Conservation (phyloP, 305 asterid species). For the Fraxinus paxiana region DNA sequence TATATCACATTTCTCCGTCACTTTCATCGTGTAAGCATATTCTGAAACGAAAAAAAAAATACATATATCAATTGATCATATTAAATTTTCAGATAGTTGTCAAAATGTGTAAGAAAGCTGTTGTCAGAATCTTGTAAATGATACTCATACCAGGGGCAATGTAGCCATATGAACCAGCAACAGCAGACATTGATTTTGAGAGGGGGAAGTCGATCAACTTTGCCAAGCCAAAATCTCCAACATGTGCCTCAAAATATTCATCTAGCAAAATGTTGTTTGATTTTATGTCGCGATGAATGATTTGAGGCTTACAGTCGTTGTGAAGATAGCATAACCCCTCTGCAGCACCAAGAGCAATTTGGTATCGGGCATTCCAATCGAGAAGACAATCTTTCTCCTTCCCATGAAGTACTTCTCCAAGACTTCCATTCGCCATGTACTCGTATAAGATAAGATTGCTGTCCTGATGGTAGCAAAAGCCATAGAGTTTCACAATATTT, state of each 20-base stretch:
- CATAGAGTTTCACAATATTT: slow-evolving; percentile 68
- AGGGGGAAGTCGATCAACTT: slow-evolving; percentile 62
- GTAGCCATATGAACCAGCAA: slow-evolving; percentile 90
- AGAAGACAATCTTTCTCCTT: slow-evolving; percentile 37
- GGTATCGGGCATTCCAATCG: slow-evolving; percentile 63
- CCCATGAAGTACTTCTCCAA: slow-evolving; percentile 64
- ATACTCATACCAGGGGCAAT: slow-evolving; percentile 70
- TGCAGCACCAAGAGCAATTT: slow-evolving; percentile 75
- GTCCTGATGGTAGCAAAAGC: slow-evolving; percentile 76
- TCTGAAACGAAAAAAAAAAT: slow-evolving; percentile 37
- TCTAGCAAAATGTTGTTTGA: slow-evolving; percentile 77
- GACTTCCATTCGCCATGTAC: slow-evolving; percentile 81
- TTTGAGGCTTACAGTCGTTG: slow-evolving; percentile 72
- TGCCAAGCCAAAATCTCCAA: slow-evolving; percentile 86
- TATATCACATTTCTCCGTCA: slow-evolving; percentile 84
- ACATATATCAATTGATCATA: not conserved
- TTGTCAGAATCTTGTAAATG: not conserved
- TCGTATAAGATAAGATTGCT: slow-evolving; percentile 71
- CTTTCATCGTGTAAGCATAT: slow-evolving; percentile 90
- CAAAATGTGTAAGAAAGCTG: not conserved
- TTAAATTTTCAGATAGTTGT: not conserved
- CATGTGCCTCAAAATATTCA: slow-evolving; percentile 66
- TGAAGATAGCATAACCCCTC: slow-evolving; percentile 78
- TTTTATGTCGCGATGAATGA: slow-evolving; percentile 76
- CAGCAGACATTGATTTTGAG: slow-evolving; percentile 84